Evolutionary conservation across 495 filamentous ascomycete species (phyloP).

Genomic region (Hypoxylon cercidicola): DNA sequence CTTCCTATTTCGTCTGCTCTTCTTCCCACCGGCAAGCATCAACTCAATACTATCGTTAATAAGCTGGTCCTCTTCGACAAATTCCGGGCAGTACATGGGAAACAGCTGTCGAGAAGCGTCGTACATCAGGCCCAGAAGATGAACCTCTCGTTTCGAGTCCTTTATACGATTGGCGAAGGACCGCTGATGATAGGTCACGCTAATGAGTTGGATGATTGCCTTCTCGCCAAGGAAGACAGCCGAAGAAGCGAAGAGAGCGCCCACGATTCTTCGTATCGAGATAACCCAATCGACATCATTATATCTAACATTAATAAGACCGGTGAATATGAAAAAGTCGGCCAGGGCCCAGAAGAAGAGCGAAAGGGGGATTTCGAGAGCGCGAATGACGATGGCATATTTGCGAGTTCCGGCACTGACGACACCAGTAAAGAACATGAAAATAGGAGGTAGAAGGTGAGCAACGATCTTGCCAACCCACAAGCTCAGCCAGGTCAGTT

Average conservation of each 20-base stretch:
- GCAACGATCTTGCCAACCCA: slow-evolving; percentile 89
- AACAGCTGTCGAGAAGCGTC: slow-evolving; percentile 89
- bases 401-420: slow-evolving; percentile 92
- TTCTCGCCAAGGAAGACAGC: slow-evolving; percentile 85
- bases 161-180: slow-evolving; percentile 91
- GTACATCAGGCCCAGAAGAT: slow-evolving; percentile 82
- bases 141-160: slow-evolving; percentile 84
- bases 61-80: slow-evolving; percentile 87
- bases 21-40: slow-evolving; percentile 57
- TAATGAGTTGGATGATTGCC: slow-evolving; percentile 88
- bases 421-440: slow-evolving; percentile 88
- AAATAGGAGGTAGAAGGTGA: slow-evolving; percentile 79
- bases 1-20: slow-evolving; percentile 51
- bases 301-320: slow-evolving; percentile 56
- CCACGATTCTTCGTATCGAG: slow-evolving; percentile 75
- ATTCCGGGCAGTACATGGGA: slow-evolving; percentile 90
- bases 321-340: slow-evolving; percentile 81
- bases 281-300: slow-evolving; percentile 51
- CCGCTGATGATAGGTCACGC: slow-evolving; percentile 92
- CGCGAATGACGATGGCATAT: slow-evolving; percentile 83
- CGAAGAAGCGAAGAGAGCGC: slow-evolving; percentile 78
- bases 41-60: slow-evolving; percentile 82
- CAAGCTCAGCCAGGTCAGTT: slow-evolving; percentile 86
- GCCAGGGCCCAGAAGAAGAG: slow-evolving; percentile 88
- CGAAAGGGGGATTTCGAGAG: slow-evolving; percentile 85